Evolutionary conservation across 2,329 filamentous ascomycete species (phyloP).

Genomic region (Hirsutella thompsonii): DNA sequence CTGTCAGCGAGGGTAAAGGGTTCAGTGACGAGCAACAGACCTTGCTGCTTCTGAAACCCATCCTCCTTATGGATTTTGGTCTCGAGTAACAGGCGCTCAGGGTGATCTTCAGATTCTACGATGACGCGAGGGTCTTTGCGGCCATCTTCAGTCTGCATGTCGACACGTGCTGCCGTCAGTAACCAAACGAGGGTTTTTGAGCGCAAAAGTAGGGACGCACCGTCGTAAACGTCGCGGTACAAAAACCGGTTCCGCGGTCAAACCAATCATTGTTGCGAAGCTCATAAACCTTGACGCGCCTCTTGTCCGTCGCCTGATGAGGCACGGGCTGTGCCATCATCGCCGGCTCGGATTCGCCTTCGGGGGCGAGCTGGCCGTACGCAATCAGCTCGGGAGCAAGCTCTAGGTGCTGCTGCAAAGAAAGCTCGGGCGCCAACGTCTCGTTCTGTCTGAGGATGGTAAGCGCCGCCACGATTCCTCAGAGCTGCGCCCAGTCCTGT

Average conservation of each 20-base stretch:
- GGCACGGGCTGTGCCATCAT: slow-evolving; percentile 62
- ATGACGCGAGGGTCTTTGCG: slow-evolving; percentile 77
- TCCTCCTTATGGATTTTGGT: slow-evolving; percentile 88
- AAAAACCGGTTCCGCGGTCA: slow-evolving; percentile 93
- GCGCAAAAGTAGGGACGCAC: slow-evolving; percentile 36
- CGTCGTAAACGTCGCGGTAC: slow-evolving; percentile 61
- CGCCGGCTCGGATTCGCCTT: slow-evolving; percentile 46
- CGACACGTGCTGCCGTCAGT: neutral
- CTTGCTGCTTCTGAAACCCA: slow-evolving; percentile 97
- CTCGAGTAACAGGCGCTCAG: slow-evolving; percentile 70
- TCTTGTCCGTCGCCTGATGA: slow-evolving; percentile 54
- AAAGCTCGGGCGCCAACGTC: slow-evolving; percentile 30
- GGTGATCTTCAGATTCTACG: slow-evolving; percentile 88
- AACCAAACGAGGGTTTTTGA: neutral
- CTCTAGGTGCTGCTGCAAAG: slow-evolving; percentile 47
- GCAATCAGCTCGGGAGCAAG: slow-evolving; percentile 38
- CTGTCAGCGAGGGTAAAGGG: slow-evolving; percentile 11
- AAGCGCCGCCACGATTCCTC: slow-evolving; percentile 42
- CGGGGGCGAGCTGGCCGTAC: slow-evolving; percentile 33
- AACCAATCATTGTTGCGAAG: slow-evolving; percentile 99
- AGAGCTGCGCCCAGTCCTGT: slow-evolving; percentile 13
- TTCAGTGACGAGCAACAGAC: slow-evolving; percentile 32
- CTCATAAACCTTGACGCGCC: slow-evolving; percentile 97
- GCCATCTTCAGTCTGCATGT: slow-evolving; percentile 36
- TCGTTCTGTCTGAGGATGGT: slow-evolving; percentile 40